These are phyloP conservation scores for Aspergillus bridgeri DNA, from an alignment of 495 filamentous ascomycete genomes.

Conservation along the genomic window DNA sequence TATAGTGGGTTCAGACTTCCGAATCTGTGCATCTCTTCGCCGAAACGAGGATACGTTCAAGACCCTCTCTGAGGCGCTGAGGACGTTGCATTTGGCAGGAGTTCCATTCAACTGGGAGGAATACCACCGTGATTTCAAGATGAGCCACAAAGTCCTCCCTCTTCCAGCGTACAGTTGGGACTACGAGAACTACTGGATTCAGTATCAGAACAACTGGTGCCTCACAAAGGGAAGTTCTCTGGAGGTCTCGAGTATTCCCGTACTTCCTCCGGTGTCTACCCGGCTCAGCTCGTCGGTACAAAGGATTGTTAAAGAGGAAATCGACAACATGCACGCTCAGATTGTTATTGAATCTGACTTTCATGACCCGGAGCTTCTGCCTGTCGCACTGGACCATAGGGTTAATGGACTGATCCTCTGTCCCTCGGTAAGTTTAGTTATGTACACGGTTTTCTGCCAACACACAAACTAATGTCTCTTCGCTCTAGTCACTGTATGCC, in stretches of 20 bases:
- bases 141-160: neutral
- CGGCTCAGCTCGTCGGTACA: too few relatives aligned
- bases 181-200: conserved; percentile 38
- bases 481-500: conserved; percentile 12
- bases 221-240: conserved; percentile 7
- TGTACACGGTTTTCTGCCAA: neutral
- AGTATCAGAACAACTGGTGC: conserved; percentile 20
- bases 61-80: too few relatives aligned
- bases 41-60: too few relatives aligned
- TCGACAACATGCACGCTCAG: too few relatives aligned
- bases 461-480: too few relatives aligned
- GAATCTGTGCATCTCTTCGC: too few relatives aligned
- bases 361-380: conserved; percentile 7
- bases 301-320: too few relatives aligned
- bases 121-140: conserved; percentile 22
- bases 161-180: conserved; percentile 17
- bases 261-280: too few relatives aligned
- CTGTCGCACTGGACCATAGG: conserved; percentile 23
- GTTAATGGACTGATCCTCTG: conserved; percentile 4
- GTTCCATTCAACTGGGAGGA: conserved; percentile 64
- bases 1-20: too few relatives aligned
- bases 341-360: conserved; percentile 19
- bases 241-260: too few relatives aligned
- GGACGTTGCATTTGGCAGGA: too few relatives aligned
- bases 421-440: conserved; percentile 24